Conservation (phyloP, 2,329 filamentous ascomycete species). For the Aspergillus quadrilineatus region DNA sequence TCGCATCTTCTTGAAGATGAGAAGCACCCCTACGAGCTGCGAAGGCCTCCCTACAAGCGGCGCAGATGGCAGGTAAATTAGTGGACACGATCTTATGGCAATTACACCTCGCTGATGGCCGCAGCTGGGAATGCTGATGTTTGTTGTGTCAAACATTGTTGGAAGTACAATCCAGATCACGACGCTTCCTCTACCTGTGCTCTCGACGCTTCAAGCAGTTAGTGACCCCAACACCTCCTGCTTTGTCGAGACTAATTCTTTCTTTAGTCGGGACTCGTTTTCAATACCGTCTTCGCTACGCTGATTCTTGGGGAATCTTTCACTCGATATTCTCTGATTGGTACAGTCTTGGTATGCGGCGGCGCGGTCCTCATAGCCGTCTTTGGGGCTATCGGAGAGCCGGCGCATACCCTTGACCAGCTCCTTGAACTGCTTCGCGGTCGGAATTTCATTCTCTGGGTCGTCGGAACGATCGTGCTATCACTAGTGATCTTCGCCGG, state of each 20-base stretch:
- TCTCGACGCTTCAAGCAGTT: conserved; percentile 87
- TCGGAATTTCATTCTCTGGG: conserved; percentile 81
- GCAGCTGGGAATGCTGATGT: conserved; percentile 87
- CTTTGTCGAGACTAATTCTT: conserved; percentile 10
- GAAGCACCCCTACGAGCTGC: conserved; percentile 73
- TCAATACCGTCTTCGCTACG: conserved; percentile 97
- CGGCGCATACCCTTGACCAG: conserved; percentile 82
- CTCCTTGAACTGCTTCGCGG: conserved; percentile 73
- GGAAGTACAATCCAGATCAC: conserved; percentile 98
- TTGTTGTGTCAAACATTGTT: conserved; percentile 88
- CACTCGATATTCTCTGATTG: conserved; percentile 86
- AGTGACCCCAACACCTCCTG: conserved; percentile 23
- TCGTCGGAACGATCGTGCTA: conserved; percentile 73
- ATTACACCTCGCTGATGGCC: conserved; percentile 14
- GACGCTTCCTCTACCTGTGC: conserved; percentile 85
- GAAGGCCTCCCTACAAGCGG: conserved; percentile 82
- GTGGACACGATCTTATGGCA: neutral
- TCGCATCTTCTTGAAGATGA: conserved; percentile 98
- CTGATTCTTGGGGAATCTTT: conserved; percentile 91
- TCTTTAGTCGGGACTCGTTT: conserved; percentile 79
- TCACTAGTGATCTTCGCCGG: conserved; percentile 67
- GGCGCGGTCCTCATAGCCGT: conserved; percentile 90
- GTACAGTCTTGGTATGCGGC: conserved; percentile 80
- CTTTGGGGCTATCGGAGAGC: conserved; percentile 91
- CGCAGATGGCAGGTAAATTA: conserved; percentile 74